Evolutionary conservation across 176 grass and related monocot species (phyloP), one percentile per base, ranked within the genome.

Genomic region (Thinopyrum elongatum): DNA sequence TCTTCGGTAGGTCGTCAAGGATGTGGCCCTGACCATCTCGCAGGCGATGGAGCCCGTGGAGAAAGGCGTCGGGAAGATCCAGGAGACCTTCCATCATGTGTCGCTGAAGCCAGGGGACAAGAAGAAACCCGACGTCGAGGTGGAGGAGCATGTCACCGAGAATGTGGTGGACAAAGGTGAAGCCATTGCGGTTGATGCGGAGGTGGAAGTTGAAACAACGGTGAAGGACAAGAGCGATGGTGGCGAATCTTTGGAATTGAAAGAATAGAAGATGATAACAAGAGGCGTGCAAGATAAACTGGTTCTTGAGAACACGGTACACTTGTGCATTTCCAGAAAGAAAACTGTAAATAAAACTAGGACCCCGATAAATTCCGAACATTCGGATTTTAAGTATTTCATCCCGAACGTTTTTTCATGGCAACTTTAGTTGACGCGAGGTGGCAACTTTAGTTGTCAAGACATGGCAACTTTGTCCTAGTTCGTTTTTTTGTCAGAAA

Each of bases 31-130:
- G 49, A 94, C 92, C 4, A 91, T 98, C 86, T 98, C 92, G 0
- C 90, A 92, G 81, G 96, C 96, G 21, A 95, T 95, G 6, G 93
- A 85, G 21, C 93, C 93, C 2, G 90, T 95, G 10, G 95, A 93
- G 79, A 98, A 98, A 64, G 87, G 96, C 19, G 91, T 94, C 0
- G 88, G 85, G 16, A 98, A 92, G 89, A 91, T 98, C 80, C 91
- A 98, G 33, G 89, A 95, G 47, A 92, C 88, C 12, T 83, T 98
- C 25, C 91, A 94, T 15, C 91, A 89, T 15, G 87, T 95, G 35
- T 88, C 84, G 0, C 34, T 92, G 15, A 88, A 91, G 73, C 77
- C 86, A 26, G 84, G 82, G 29, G 86, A 83, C 58, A 76, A 80
- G 68, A 70, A 86, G 53, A 64, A 94, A 38, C 86, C 89, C 79